phyloP scores from a whole-genome alignment of 306 rosid genomes.

The Styphnolobium japonicum region DNA sequence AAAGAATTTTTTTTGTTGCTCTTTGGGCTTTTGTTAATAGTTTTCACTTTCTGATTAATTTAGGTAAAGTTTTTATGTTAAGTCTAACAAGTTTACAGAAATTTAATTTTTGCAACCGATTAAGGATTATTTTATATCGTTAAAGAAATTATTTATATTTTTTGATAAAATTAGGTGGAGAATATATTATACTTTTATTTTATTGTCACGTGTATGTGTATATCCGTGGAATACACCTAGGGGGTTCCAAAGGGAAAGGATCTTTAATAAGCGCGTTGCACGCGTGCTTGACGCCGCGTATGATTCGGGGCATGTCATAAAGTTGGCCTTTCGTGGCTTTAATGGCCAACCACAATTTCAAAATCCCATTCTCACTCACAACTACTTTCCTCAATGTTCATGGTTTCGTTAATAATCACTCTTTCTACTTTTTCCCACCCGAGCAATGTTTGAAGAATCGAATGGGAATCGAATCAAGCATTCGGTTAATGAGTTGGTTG shows the following conservation, averaged over 20 bases:
- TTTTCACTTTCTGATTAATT: too few species aligned
- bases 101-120: not conserved
- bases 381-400: not conserved
- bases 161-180: not conserved
- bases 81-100: not conserved
- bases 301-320: not conserved
- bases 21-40: not conserved
- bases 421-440: not conserved
- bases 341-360: constrained; percentile 7
- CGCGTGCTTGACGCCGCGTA: constrained; percentile 15
- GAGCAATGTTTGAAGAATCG: too few species aligned
- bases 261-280: constrained; percentile 5
- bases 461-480: too few species aligned
- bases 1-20: not conserved
- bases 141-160: not conserved
- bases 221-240: constrained; percentile 35
- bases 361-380: too few species aligned
- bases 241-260: not conserved
- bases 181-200: not conserved
- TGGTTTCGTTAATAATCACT: not conserved
- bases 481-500: too few species aligned
- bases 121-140: not conserved
- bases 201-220: not conserved
- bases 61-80: not conserved
- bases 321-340: constrained; percentile 14